Evolutionary conservation across 2,329 filamentous ascomycete genomes (phyloP).

Genomic region (Fusarium sp.): DNA sequence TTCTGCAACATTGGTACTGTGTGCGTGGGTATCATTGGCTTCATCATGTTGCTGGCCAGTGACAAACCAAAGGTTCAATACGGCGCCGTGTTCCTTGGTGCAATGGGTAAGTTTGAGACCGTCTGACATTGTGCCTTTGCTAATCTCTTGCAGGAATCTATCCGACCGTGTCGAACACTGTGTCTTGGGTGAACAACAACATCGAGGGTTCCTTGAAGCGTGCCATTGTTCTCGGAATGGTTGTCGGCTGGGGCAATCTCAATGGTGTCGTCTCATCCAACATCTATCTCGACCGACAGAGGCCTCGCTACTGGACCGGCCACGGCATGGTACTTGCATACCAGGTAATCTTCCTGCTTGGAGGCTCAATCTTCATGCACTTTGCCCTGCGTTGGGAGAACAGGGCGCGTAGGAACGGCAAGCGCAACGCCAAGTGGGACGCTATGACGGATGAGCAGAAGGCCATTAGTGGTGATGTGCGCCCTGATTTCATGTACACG

Average conservation of each 20-base stretch:
- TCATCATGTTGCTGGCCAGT: conserved; percentile 72
- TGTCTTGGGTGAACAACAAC: conserved; percentile 79
- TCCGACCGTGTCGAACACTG: conserved; percentile 76
- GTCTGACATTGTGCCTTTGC: fast-evolving
- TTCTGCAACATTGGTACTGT: conserved; percentile 74
- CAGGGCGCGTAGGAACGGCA: conserved; percentile 64
- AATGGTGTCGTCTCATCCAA: conserved; percentile 75
- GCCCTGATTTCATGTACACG: conserved; percentile 52
- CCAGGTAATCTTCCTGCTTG: conserved; percentile 71
- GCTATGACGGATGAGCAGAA: conserved; percentile 68
- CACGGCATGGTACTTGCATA: conserved; percentile 75
- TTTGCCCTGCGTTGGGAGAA: conserved; percentile 72
- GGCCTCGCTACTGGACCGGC: conserved; percentile 56
- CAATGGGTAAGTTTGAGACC: conserved; percentile 46
- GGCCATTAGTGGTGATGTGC: conserved; percentile 67
- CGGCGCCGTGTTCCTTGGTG: conserved; percentile 76
- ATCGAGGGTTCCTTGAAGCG: conserved; percentile 71
- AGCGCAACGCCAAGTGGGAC: conserved; percentile 66
- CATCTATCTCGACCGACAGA: conserved; percentile 64
- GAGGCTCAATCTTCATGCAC: conserved; percentile 73
- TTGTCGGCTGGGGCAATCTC: conserved; percentile 83
- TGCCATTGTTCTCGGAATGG: conserved; percentile 76
- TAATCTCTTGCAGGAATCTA: conserved; percentile 70
- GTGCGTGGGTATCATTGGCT: conserved; percentile 72
- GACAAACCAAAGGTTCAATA: conserved; percentile 70